phyloP scores from a whole-genome alignment of 805 yeast species.

The Nakazawaea wickerhamii region DNA sequence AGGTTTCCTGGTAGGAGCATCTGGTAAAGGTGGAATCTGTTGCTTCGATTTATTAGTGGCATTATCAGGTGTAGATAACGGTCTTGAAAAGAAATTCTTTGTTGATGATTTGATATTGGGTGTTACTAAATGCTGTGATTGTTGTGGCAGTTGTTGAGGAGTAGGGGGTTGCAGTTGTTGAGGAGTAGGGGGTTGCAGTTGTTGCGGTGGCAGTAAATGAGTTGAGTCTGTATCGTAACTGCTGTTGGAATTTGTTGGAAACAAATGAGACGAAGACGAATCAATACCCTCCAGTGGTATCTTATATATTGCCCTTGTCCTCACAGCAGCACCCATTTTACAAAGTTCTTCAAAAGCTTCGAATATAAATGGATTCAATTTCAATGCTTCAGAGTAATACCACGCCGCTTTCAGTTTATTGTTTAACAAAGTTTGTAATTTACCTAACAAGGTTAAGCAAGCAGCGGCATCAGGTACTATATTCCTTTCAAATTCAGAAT shows the following conservation, averaged over 20 bases:
- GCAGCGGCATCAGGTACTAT: constrained; percentile 65
- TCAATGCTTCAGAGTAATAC: constrained; percentile 63
- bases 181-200: constrained; percentile 7
- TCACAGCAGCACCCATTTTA: constrained; percentile 63
- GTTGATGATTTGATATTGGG: constrained; percentile 22
- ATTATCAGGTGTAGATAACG: constrained; percentile 13
- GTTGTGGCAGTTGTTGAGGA: constrained; percentile 10
- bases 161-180: constrained; percentile 12
- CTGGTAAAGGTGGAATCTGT: constrained; percentile 22
- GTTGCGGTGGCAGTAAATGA: constrained; percentile 6
- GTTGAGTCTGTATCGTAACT: constrained; percentile 17
- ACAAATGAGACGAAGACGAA: not conserved
- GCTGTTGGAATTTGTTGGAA: constrained; percentile 6
- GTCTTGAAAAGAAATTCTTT: constrained; percentile 11
- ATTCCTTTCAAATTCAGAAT: constrained; percentile 33
- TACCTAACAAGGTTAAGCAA: constrained; percentile 63
- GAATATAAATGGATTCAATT: constrained; percentile 74
- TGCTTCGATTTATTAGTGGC: constrained; percentile 35
- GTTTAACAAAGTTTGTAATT: constrained; percentile 52
- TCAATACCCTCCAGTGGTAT: constrained; percentile 12
- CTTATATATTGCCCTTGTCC: constrained; percentile 50
- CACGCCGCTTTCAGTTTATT: constrained; percentile 61
- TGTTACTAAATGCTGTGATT: constrained; percentile 14
- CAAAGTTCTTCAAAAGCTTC: constrained; percentile 80
- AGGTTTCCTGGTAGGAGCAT: constrained; percentile 34